A percentile compares a stretch with the other conserved stretches of the same genome.
Evolutionary conservation across 495 filamentous ascomycete genomes (phyloP).

Genomic region (Hypoxylon subgilvum): DNA sequence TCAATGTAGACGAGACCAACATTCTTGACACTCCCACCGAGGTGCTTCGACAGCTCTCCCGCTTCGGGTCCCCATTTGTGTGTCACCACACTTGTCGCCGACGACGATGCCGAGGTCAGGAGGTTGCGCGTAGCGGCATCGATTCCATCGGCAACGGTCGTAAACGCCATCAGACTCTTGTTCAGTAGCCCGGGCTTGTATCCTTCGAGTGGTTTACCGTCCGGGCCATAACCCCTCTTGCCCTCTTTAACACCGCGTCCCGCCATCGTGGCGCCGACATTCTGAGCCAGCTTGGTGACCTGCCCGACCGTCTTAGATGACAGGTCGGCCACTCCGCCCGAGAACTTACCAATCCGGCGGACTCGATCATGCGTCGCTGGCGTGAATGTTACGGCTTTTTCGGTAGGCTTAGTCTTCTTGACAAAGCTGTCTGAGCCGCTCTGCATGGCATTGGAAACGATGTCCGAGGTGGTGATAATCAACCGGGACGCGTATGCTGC

Average conservation of each 20-base stretch:
- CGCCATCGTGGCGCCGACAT: constrained; percentile 76
- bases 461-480: constrained; percentile 83
- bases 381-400: constrained; percentile 84
- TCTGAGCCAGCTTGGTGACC: constrained; percentile 81
- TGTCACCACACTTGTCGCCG: constrained; percentile 78
- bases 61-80: constrained; percentile 89
- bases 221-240: constrained; percentile 63
- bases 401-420: constrained; percentile 73
- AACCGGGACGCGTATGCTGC: constrained; percentile 89
- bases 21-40: constrained; percentile 90
- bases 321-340: constrained; percentile 74
- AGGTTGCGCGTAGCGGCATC: constrained; percentile 81
- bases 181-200: constrained; percentile 93
- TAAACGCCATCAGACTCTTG: constrained; percentile 94
- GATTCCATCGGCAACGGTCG: constrained; percentile 91
- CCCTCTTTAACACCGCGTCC: constrained; percentile 61
- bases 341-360: constrained; percentile 82
- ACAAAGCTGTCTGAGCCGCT: constrained; percentile 81
- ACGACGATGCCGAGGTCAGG: constrained; percentile 71
- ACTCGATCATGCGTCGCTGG: constrained; percentile 83
- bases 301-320: constrained; percentile 83
- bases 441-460: constrained; percentile 76
- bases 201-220: constrained; percentile 63
- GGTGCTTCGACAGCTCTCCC: constrained; percentile 68
- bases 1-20: constrained; percentile 98